Evolutionary conservation across 225 moss, liverwort and hornwort species (phyloP).

Genomic region (Bryum argenteum): DNA sequence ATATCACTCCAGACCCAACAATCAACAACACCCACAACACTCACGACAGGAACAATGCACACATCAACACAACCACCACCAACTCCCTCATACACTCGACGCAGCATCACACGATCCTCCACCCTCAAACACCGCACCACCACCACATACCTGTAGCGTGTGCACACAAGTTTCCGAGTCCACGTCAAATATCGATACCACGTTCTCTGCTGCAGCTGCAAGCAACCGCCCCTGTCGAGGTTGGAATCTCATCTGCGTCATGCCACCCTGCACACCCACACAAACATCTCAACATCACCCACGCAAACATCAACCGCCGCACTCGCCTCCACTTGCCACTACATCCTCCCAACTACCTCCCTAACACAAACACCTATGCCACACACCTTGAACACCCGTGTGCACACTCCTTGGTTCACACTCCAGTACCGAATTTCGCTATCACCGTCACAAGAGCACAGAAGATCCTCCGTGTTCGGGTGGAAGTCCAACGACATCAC

Average conservation of each 20-base stretch:
- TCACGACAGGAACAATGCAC: not conserved
- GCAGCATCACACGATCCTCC: not conserved
- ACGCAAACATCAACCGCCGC: not conserved
- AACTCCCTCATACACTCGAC: not conserved
- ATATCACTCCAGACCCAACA: not conserved
- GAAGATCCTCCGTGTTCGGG: conserved; percentile 87
- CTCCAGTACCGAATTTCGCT: conserved; percentile 99
- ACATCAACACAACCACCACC: not conserved
- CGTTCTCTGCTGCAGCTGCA: conserved; percentile 95
- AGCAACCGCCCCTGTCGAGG: conserved; percentile 93
- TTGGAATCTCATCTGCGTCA: conserved; percentile 99
- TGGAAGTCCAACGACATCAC: conserved; percentile 99
- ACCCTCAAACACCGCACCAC: not conserved
- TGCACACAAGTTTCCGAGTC: conserved; percentile 91
- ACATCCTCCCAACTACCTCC: conserved; percentile 3
- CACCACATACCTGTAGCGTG: conserved; percentile 69
- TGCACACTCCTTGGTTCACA: conserved; percentile 84
- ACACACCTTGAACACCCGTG: conserved; percentile 92
- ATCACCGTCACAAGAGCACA: conserved; percentile 98
- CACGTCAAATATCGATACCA: conserved; percentile 96
- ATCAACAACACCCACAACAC: not conserved
- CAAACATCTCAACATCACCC: conserved; percentile 10
- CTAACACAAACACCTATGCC: not conserved
- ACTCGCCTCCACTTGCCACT: not conserved
- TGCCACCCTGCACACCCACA: conserved; percentile 75